phyloP scores from a whole-genome alignment of 2,329 filamentous ascomycete species.

The Fusarium euwallaceae region DNA sequence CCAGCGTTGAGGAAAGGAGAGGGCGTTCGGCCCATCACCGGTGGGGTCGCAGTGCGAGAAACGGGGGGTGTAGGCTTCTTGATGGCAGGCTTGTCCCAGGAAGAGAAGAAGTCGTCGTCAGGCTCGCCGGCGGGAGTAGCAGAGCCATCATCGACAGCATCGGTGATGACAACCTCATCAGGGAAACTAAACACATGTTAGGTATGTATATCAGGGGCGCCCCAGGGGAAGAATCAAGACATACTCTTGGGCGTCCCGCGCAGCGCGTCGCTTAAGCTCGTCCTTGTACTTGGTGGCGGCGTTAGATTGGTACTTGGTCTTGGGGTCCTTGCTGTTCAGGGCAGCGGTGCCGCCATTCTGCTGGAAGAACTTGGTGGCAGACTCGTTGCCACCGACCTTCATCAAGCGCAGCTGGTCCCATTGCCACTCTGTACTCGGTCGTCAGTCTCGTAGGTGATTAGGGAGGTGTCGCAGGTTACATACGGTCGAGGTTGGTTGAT shows the following conservation, averaged over 20 bases:
- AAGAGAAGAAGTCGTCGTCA: constrained; percentile 98
- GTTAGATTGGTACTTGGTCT: constrained; percentile 95
- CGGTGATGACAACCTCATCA: constrained; percentile 85
- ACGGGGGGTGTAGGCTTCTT: constrained; percentile 95
- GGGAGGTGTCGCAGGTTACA: constrained; percentile 52
- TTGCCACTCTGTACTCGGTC: constrained; percentile 81
- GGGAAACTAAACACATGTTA: constrained; percentile 74
- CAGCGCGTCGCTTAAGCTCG: constrained; percentile 88
- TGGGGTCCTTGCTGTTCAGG: constrained; percentile 94
- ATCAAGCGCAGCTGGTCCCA: constrained; percentile 97
- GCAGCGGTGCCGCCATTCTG: constrained; percentile 94
- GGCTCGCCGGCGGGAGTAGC: constrained; percentile 85
- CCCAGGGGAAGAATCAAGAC: constrained; percentile 49
- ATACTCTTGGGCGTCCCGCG: constrained; percentile 86
- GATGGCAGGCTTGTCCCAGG: constrained; percentile 97
- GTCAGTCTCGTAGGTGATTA: constrained; percentile 31
- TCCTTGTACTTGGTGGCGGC: constrained; percentile 99
- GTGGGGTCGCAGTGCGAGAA: constrained; percentile 89
- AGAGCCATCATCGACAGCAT: constrained; percentile 76
- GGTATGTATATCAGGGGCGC: constrained; percentile 17
- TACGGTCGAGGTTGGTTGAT: constrained; percentile 98
- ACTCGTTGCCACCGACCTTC: constrained; percentile 99
- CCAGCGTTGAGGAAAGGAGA: constrained; percentile 91
- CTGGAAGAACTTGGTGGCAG: constrained; percentile 98
- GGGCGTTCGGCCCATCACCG: constrained; percentile 81